Evolutionary conservation across 2,329 filamentous ascomycete genomes (phyloP).

Genomic region (Elsinoe australis): DNA sequence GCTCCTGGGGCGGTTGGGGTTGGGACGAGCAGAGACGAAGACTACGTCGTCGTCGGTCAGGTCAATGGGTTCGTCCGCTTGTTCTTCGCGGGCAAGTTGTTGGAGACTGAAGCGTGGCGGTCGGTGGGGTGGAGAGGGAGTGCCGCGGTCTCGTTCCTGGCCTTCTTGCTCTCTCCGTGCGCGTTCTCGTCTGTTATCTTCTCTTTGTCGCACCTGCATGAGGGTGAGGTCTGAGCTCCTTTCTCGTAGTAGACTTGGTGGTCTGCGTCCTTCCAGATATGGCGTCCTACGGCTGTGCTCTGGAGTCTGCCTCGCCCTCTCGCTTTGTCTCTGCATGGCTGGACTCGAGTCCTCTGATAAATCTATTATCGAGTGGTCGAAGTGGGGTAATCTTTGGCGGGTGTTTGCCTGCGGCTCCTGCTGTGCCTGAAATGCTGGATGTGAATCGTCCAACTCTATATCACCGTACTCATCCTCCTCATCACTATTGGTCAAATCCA

Average conservation of each 20-base stretch:
- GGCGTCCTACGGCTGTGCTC: slow-evolving; percentile 9
- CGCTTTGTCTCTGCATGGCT: slow-evolving; percentile 19
- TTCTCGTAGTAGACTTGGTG: slow-evolving; percentile 17
- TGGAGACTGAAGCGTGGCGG: slow-evolving; percentile 2
- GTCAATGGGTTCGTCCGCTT: slow-evolving; percentile 27
- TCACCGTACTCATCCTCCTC: slow-evolving; percentile 19
- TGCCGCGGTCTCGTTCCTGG: slow-evolving; percentile 10
- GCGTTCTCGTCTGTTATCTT: slow-evolving; percentile 21
- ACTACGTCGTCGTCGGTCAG: slow-evolving; percentile 32
- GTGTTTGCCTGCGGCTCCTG: too few relatives aligned
- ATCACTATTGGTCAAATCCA: slow-evolving; percentile 35
- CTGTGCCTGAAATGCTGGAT: too few relatives aligned
- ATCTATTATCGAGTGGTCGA: slow-evolving; percentile 38
- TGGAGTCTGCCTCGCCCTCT: not conserved
- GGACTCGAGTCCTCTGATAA: slow-evolving; percentile 23
- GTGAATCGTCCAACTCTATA: too few relatives aligned
- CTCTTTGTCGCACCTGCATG: slow-evolving; percentile 24
- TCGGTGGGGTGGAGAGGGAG: slow-evolving; percentile 19
- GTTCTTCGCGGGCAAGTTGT: slow-evolving; percentile 21
- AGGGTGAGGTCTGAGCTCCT: slow-evolving; percentile 43
- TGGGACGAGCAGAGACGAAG: slow-evolving; percentile 20
- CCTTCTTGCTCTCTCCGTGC: slow-evolving; percentile 19
- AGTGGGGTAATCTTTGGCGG: slow-evolving; percentile 33
- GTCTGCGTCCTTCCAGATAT: slow-evolving; percentile 6
- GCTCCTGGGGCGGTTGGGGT: slow-evolving; percentile 18